Evolutionary conservation across 1,284 basidiomycete genomes (phyloP), one percentile per base, ranked within the genome.

Genomic region (Cutaneotrichosporon spelunceum): DNA sequence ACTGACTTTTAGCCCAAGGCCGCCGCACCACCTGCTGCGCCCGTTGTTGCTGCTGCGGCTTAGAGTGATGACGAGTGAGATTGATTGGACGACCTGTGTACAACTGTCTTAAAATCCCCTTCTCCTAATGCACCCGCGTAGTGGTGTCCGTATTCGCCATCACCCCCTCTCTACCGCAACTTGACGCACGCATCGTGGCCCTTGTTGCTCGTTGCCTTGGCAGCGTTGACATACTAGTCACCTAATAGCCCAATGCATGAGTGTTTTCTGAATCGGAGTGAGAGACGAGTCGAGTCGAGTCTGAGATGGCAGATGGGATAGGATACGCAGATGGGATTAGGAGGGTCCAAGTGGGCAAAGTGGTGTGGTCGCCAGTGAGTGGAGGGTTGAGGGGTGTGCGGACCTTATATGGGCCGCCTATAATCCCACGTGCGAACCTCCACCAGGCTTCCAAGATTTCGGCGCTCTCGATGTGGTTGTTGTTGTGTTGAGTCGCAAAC

Each of bases 11-110:
- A 71, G 69, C 65, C 72, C 53, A 70, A 69, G 64, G 24, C 66
- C 30, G 54, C 61, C 21, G 60, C 64, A 44, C 63, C 70, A 42
- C 65, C 72, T 29, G 66, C 71, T 47, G 70, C 73, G 53, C 67
- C 72, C 29, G 65, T 64, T 44, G 72, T 74, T 47, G 60, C 71
- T 52, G 69, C 73, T 33, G 61, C 73, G 27, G 74, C 74, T 52
- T 76, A 70, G 64, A 66, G 36, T 59, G 39, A 11, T 50, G 39
- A 53, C 29, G 52, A 54, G 52, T 45, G 56, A 59, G 57, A 57
- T 34, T 36, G 57, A 57, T 34, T 36, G 34, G 47, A 65, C 64
- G 58, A 60, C 61, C 59, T 63, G 61, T 66, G 59, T 66, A 66
- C 59, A 49, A 57, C 50, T 61, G 59, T 61, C 64, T 57, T 52